A percentile compares a stretch with the other conserved stretches of the same genome.
Conservation (phyloP, 106 monocot genomes). For the Platanthera guangdongensis region DNA sequence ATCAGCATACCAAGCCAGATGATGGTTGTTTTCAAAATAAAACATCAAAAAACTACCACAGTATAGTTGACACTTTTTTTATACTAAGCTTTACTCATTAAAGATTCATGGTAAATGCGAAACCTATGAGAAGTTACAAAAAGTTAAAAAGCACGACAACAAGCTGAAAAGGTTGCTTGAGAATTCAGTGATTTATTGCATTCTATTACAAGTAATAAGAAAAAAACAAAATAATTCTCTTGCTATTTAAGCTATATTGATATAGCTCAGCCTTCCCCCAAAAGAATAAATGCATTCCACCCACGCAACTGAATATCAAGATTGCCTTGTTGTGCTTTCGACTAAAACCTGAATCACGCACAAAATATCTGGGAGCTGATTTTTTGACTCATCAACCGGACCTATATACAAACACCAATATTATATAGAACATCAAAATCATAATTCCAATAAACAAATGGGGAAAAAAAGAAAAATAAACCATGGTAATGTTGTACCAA, state of each 20-base stretch:
- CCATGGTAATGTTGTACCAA: constrained; percentile 43
- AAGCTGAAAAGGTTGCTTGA: too few relatives aligned
- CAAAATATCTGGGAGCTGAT: constrained; percentile 91
- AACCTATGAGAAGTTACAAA: too few relatives aligned
- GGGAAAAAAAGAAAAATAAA: not conserved
- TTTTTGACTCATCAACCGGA: constrained; percentile 85
- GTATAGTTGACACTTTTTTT: too few relatives aligned
- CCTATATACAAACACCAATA: constrained; percentile 38
- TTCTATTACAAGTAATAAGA: too few relatives aligned
- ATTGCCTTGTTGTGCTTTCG: not conserved
- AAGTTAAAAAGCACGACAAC: too few relatives aligned
- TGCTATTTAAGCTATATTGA: too few relatives aligned
- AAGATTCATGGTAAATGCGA: too few relatives aligned
- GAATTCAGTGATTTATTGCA: too few relatives aligned
- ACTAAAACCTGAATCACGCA: constrained; percentile 82
- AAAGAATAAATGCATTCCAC: not conserved
- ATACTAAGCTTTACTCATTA: too few relatives aligned
- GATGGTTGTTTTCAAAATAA: not conserved
- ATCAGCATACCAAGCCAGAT: not conserved
- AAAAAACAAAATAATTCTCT: too few relatives aligned
- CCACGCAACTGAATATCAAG: not conserved
- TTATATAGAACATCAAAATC: not conserved
- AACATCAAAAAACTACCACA: not conserved
- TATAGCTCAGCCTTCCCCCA: not conserved
- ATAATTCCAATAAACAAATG: not conserved